Conservation (phyloP, 352 stramenopile genomes). For the Paralagenidium karlingii region DNA sequence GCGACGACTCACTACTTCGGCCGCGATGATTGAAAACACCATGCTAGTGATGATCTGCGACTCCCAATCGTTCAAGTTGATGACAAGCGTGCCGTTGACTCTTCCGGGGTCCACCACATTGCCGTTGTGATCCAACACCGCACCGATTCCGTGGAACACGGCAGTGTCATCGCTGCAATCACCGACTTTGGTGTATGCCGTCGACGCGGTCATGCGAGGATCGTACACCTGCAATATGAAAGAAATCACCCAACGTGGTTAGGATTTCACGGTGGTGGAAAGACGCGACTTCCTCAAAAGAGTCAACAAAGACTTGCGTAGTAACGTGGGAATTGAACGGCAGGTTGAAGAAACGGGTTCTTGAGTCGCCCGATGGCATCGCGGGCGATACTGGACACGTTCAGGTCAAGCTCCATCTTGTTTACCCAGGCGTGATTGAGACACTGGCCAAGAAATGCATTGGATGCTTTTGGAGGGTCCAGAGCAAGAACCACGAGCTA, state of each 20-base stretch:
- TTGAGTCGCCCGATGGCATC: slow-evolving; percentile 3
- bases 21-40: slow-evolving; percentile 28
- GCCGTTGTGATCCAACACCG: slow-evolving; percentile 9
- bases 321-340: slow-evolving; percentile 9
- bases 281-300: too few relatives aligned
- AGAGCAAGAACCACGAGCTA: too few relatives aligned
- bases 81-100: slow-evolving; percentile 16
- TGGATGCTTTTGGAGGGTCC: too few relatives aligned
- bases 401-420: slow-evolving; percentile 1
- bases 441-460: slow-evolving; percentile 33
- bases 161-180: slow-evolving; percentile 9
- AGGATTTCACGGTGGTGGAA: too few relatives aligned
- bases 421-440: slow-evolving; percentile 18
- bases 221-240: too few relatives aligned
- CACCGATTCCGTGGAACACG: slow-evolving; percentile 11
- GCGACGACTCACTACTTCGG: slow-evolving; percentile 18
- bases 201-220: background rate
- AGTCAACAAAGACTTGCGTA: slow-evolving; percentile 2
- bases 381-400: slow-evolving; percentile 1
- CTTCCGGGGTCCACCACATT: slow-evolving; percentile 5
- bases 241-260: too few relatives aligned
- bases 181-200: slow-evolving; percentile 4
- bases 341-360: slow-evolving; percentile 14
- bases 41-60: slow-evolving; percentile 20
- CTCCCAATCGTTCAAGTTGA: slow-evolving; percentile 27